A percentile compares a stretch with the other conserved stretches of the same genome.
phyloP scores from a whole-genome alignment of 2,329 filamentous ascomycete species.

The Xylariales sp. region DNA sequence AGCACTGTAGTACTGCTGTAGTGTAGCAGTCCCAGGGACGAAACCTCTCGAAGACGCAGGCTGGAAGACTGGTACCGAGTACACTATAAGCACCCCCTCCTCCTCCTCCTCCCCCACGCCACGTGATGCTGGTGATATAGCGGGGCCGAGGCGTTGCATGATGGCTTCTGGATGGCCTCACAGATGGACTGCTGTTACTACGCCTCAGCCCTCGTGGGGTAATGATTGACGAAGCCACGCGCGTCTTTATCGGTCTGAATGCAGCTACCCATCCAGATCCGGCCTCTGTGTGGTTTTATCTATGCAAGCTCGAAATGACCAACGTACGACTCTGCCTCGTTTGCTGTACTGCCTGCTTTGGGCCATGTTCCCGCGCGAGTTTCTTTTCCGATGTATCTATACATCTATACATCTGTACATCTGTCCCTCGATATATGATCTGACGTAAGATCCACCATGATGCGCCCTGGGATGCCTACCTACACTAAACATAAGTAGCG shows the following conservation, averaged over 20 bases:
- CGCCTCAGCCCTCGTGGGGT: slow-evolving; percentile 27
- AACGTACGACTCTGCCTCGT: slow-evolving; percentile 19
- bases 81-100: slow-evolving; percentile 12
- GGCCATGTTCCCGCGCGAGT: not conserved
- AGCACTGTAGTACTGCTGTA: no score
- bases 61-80: no score
- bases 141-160: not conserved
- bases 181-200: not conserved
- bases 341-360: slow-evolving; percentile 7
- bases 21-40: no score
- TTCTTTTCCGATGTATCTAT: slow-evolving; percentile 22
- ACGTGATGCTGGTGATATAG: not conserved
- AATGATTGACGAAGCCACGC: slow-evolving; percentile 32
- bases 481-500: not conserved
- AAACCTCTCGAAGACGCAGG: no score
- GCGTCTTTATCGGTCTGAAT: slow-evolving; percentile 26
- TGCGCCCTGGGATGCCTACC: not conserved
- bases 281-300: slow-evolving; percentile 17
- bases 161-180: not conserved
- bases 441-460: slow-evolving; percentile 28
- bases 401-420: not conserved
- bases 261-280: slow-evolving; percentile 23
- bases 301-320: slow-evolving; percentile 19
- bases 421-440: slow-evolving; percentile 23
- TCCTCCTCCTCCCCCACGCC: not conserved